Conservation (phyloP, 148 eudicot genomes). For the Cornus kousa region DNA sequence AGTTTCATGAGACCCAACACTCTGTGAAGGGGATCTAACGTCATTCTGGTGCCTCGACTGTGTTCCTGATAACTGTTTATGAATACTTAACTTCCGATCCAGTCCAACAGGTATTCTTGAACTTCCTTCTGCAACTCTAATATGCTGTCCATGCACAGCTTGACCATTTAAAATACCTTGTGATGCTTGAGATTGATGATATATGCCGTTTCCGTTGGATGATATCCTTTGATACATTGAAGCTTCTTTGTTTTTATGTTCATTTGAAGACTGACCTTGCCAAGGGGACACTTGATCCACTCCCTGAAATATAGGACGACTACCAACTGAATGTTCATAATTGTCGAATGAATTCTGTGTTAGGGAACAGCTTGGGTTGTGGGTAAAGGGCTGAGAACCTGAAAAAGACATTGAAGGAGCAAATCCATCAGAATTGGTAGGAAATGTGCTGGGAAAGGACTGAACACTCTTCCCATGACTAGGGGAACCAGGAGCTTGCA, state of each 20-base stretch:
- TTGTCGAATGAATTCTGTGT: slow-evolving; percentile 64
- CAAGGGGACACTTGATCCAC: slow-evolving; percentile 47
- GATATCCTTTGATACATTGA: slow-evolving; percentile 32
- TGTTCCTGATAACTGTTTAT: slow-evolving; percentile 50
- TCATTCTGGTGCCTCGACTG: slow-evolving; percentile 41
- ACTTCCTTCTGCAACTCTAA: slow-evolving; percentile 38
- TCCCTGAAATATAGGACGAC: slow-evolving; percentile 86
- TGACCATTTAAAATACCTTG: slow-evolving; percentile 52
- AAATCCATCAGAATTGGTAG: slow-evolving; percentile 83
- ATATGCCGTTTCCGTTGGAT: slow-evolving; percentile 48
- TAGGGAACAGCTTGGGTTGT: slow-evolving; percentile 85
- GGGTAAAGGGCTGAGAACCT: slow-evolving; percentile 78
- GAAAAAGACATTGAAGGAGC: slow-evolving; percentile 85
- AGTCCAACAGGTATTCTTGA: slow-evolving; percentile 34
- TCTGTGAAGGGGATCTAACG: slow-evolving; percentile 50
- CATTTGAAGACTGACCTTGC: slow-evolving; percentile 63
- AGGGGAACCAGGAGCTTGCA: slow-evolving; percentile 74
- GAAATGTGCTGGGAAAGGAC: slow-evolving; percentile 68
- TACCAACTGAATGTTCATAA: slow-evolving; percentile 82
- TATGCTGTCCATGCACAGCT: slow-evolving; percentile 37
- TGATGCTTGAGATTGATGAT: slow-evolving; percentile 50
- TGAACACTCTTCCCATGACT: slow-evolving; percentile 80
- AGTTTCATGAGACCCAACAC: slow-evolving; percentile 62
- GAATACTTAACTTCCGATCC: slow-evolving; percentile 62
- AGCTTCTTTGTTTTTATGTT: slow-evolving; percentile 51